Evolutionary conservation across 805 yeast genomes (phyloP), one percentile per base, ranked within the genome.

Genomic region (Saccharomycopsis capsularis): DNA sequence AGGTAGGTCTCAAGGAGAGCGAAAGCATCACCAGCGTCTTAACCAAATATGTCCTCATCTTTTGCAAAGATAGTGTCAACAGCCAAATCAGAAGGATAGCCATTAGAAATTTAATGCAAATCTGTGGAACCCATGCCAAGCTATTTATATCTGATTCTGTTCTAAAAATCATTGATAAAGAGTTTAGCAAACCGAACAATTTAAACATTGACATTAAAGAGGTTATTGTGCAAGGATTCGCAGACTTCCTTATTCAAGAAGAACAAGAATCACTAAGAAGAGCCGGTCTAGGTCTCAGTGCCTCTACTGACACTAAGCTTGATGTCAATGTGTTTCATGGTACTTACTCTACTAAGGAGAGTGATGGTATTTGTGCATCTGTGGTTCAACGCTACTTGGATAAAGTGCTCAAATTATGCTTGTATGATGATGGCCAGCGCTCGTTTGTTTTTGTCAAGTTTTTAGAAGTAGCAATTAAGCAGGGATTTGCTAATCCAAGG

Each of bases 401-500:
- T 3, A 59, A 64, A 2, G 70, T 83, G 3, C 63, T 85, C 22
- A 63, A 66, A 2, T 60, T 78, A 16, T 77, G 87, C 47, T 53
- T 79, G 0, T 56, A 60, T 3, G 72, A 72, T 32, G 21, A 27
- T 68, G 68, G 2, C 72, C 68, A 2, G 30, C 18, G 30, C 6
- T 34, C 36, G 4, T 62, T 67, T 25, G 60, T 71, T 1, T 81
- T 87, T 0, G 70, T 81, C 2, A 67, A 70, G 29, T 78, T 80
- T 52, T 58, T 86, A 39, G 77, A 73, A 47, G 61, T 76, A 39
- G 75, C 82, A 22, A 72, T 82, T 7, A 70, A 70, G 25, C 69
- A 79, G 47, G 95, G 95, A 0, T 82, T 77, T 62, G 82, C 84
- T 0, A 85, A 83, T 58, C 96, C 96, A 1, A 74, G 84, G 48